These are phyloP conservation scores for Penicillium sp. DNA, from an alignment of 2,329 filamentous ascomycete genomes.

Conservation along the genomic window DNA sequence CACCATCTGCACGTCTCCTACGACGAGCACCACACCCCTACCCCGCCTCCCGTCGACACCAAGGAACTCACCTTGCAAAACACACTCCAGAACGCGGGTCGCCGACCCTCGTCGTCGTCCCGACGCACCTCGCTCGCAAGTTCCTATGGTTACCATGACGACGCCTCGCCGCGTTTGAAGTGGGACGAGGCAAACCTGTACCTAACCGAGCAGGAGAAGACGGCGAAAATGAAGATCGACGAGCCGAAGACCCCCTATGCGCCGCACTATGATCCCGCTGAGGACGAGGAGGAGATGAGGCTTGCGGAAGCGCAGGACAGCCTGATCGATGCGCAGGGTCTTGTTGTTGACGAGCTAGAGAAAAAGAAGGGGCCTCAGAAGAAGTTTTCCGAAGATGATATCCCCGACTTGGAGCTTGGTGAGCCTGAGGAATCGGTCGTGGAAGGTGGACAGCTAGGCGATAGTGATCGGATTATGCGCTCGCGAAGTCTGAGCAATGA, in stretches of 20 bases:
- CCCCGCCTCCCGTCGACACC: slow-evolving; percentile 59
- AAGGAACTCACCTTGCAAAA: slow-evolving; percentile 94
- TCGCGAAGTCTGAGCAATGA: slow-evolving; percentile 48
- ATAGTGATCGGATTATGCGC: slow-evolving; percentile 52
- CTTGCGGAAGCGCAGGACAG: slow-evolving; percentile 37
- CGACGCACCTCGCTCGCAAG: slow-evolving; percentile 70
- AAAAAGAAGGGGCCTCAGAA: slow-evolving; percentile 51
- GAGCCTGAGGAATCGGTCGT: slow-evolving; percentile 81
- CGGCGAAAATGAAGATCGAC: slow-evolving; percentile 97
- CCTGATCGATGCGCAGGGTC: slow-evolving; percentile 70
- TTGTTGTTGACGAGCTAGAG: slow-evolving; percentile 72
- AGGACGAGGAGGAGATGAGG: slow-evolving; percentile 75
- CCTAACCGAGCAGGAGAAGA: slow-evolving; percentile 93
- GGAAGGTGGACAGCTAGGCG: slow-evolving; percentile 22
- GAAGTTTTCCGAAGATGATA: slow-evolving; percentile 70
- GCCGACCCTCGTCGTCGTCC: slow-evolving; percentile 73
- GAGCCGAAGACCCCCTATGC: slow-evolving; percentile 98
- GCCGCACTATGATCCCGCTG: slow-evolving; percentile 84
- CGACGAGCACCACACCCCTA: slow-evolving; percentile 41
- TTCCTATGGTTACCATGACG: slow-evolving; percentile 58
- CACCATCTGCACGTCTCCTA: slow-evolving; percentile 62
- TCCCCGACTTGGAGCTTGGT: slow-evolving; percentile 88
- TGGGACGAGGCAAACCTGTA: slow-evolving; percentile 99
- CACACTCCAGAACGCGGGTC: slow-evolving; percentile 91
- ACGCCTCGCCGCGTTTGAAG: slow-evolving; percentile 77